Conservation (phyloP, 2,329 filamentous ascomycete genomes). For the Aspergillus flavus region DNA sequence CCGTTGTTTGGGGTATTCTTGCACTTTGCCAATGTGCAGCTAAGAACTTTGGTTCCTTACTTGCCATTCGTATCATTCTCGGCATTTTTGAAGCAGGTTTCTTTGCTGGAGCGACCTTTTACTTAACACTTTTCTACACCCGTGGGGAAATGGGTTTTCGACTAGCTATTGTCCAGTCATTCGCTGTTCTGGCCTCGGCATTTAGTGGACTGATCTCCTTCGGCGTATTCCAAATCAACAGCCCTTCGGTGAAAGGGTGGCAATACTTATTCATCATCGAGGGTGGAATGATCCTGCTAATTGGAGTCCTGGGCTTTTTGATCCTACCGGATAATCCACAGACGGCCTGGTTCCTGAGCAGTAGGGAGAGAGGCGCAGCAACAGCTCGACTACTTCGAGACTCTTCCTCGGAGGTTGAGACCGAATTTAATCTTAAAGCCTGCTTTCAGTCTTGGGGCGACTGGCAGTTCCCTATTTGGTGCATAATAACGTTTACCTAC, state of each 20-base stretch:
- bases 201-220: constrained; percentile 46
- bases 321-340: constrained; percentile 37
- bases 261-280: constrained; percentile 51
- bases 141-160: constrained; percentile 46
- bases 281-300: constrained; percentile 39
- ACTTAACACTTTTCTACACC: constrained; percentile 53
- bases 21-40: constrained; percentile 53
- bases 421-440: constrained; percentile 42
- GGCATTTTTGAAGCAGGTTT: constrained; percentile 56
- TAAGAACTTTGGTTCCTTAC: constrained; percentile 51
- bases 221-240: constrained; percentile 53
- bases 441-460: constrained; percentile 48
- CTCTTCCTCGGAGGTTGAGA: constrained; percentile 43
- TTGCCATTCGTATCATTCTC: constrained; percentile 50
- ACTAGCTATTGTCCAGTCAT: constrained; percentile 49
- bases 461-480: constrained; percentile 49
- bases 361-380: constrained; percentile 43
- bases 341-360: constrained; percentile 43
- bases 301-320: constrained; percentile 32
- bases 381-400: constrained; percentile 49
- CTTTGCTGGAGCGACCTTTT: constrained; percentile 59
- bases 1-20: constrained; percentile 31
- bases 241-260: constrained; percentile 50
- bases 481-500: constrained; percentile 52
- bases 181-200: constrained; percentile 43